These are phyloP conservation scores for Atkinsonella texensis DNA, from an alignment of 2,329 filamentous ascomycete genomes.

Conservation along the genomic window DNA sequence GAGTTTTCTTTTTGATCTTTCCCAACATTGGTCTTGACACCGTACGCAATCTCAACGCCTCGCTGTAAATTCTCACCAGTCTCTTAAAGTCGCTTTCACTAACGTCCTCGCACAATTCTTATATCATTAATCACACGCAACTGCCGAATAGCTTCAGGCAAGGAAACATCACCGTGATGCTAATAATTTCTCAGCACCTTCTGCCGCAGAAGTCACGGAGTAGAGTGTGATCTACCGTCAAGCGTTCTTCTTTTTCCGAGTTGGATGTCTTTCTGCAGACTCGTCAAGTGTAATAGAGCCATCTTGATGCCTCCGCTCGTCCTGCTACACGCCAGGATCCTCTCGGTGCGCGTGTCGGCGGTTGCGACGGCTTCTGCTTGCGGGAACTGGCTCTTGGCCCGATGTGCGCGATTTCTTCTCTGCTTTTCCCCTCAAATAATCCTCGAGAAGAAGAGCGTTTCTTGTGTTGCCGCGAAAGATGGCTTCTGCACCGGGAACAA, in stretches of 20 bases:
- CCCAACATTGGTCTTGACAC: no score
- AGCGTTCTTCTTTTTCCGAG: background rate
- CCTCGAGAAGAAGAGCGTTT: constrained; percentile 59
- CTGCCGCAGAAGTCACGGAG: background rate
- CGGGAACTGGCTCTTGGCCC: constrained; percentile 32
- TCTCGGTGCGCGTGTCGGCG: constrained; percentile 30
- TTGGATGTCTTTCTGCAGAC: background rate
- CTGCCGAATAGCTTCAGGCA: background rate
- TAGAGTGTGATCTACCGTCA: background rate
- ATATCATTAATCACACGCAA: background rate
- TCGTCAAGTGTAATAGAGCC: background rate
- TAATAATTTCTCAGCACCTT: background rate
- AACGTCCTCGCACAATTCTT: no score
- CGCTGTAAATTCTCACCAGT: background rate
- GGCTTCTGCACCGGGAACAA: constrained; percentile 62
- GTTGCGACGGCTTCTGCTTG: constrained; percentile 40
- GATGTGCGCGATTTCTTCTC: constrained; percentile 39
- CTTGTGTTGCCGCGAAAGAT: constrained; percentile 64
- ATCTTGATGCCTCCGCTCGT: background rate
- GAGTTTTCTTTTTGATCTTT: no score
- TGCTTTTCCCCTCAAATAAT: constrained; percentile 56
- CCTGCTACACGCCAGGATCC: background rate
- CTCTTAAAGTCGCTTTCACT: no score
- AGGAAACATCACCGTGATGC: no score
- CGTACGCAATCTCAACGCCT: background rate